Percentiles rank a stretch among this genome's conserved stretches.
phyloP scores from a whole-genome alignment of 768 basidiomycete genomes.

The Hericium rajendrae region DNA sequence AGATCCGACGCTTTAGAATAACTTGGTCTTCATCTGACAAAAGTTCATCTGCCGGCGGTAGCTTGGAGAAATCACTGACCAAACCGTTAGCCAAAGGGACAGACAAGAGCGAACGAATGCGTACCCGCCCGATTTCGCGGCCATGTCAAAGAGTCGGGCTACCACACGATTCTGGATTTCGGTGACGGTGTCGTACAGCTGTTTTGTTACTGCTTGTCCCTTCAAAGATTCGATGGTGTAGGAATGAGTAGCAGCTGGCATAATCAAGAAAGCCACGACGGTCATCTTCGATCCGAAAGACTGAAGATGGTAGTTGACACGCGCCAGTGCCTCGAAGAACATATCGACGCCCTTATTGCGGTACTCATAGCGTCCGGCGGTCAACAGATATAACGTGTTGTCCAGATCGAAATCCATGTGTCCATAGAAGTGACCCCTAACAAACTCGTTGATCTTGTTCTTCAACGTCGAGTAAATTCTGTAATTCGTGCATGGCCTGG shows the following conservation, averaged over 20 bases:
- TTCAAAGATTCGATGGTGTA: conserved; percentile 72
- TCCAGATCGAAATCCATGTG: conserved; percentile 95
- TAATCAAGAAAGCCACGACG: conserved; percentile 97
- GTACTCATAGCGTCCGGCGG: conserved; percentile 98
- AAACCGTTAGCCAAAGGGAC: neutral
- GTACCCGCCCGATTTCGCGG: conserved; percentile 85
- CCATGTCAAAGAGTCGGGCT: conserved; percentile 86
- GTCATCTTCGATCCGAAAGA: conserved; percentile 63
- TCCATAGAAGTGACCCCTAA: conserved; percentile 96
- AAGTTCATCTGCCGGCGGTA: conserved; percentile 65
- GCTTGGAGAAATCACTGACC: conserved; percentile 58
- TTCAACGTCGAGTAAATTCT: conserved; percentile 86
- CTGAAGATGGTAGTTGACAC: conserved; percentile 60
- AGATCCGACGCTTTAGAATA: conserved; percentile 89
- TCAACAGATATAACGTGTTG: conserved; percentile 91
- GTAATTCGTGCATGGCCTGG: conserved; percentile 99
- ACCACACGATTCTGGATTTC: conserved; percentile 94
- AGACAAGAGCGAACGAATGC: conserved; percentile 17
- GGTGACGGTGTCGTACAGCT: conserved; percentile 88
- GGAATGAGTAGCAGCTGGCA: conserved; percentile 92
- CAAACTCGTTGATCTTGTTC: conserved; percentile 97
- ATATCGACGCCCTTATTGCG: conserved; percentile 99
- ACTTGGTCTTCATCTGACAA: conserved; percentile 91
- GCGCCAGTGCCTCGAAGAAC: conserved; percentile 96
- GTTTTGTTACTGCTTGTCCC: conserved; percentile 70